These are phyloP conservation scores for Penium margaritaceum DNA, from an alignment of 139 green algal species.

Conservation along the genomic window DNA sequence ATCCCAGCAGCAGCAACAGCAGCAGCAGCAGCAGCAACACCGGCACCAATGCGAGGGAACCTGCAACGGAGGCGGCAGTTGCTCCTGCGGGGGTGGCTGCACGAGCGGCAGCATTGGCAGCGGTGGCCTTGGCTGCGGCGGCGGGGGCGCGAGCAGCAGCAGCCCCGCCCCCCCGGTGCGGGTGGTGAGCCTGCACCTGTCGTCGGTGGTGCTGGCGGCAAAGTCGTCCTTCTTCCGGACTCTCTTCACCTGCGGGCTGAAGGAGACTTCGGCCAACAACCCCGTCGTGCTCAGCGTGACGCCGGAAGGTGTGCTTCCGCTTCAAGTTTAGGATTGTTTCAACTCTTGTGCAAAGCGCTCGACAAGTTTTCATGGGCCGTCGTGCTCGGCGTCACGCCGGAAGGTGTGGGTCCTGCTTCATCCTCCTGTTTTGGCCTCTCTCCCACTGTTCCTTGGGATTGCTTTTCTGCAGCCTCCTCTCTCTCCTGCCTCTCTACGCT, in stretches of 20 bases:
- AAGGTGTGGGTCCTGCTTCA: not conserved
- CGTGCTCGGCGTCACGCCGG: slow-evolving; percentile 16
- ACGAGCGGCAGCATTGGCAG: too few relatives aligned
- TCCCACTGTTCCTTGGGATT: not conserved
- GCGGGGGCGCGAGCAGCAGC: too few relatives aligned
- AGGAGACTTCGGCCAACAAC: slow-evolving; percentile 18
- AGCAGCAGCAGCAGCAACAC: too few relatives aligned
- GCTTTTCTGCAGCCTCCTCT: not conserved
- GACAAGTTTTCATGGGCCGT: too few relatives aligned
- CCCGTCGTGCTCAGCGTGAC: slow-evolving; percentile 20
- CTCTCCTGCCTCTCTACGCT: not conserved
- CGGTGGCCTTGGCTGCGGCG: too few relatives aligned
- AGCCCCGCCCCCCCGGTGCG: too few relatives aligned
- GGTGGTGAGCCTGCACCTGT: slow-evolving; percentile 24
- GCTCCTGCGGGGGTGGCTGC: too few relatives aligned
- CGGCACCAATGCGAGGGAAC: too few relatives aligned
- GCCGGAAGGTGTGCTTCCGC: slow-evolving; percentile 12
- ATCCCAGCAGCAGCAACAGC: too few relatives aligned
- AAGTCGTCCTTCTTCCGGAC: slow-evolving; percentile 36
- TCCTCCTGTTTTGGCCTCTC: not conserved
- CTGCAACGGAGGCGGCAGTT: too few relatives aligned
- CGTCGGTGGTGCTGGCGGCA: slow-evolving; percentile 21
- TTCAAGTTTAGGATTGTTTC: too few relatives aligned
- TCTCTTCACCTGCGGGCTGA: slow-evolving; percentile 32
- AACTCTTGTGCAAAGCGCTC: too few relatives aligned